Evolutionary conservation across 805 yeast species (phyloP).

Genomic region (Lachancea sp.): DNA sequence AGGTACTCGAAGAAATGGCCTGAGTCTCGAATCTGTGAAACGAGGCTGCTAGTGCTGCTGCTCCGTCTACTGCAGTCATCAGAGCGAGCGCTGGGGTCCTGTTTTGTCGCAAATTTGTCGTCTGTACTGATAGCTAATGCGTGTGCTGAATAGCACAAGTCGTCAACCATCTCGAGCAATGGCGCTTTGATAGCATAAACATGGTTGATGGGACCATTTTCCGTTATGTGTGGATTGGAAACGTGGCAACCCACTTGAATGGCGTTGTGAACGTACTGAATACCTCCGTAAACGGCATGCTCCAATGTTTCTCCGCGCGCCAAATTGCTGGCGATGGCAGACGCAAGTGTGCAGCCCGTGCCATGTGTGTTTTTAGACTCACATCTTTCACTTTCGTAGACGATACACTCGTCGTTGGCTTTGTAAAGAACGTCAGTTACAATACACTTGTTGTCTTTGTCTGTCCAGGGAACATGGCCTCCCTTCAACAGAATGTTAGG

Average conservation of each 20-base stretch:
- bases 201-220: slow-evolving; percentile 77
- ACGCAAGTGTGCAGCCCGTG: slow-evolving; percentile 83
- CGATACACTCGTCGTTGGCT: slow-evolving; percentile 33
- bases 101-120: not conserved
- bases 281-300: slow-evolving; percentile 48
- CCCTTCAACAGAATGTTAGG: slow-evolving; percentile 66
- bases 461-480: slow-evolving; percentile 57
- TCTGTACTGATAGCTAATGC: slow-evolving; percentile 4
- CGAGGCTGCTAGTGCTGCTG: slow-evolving; percentile 6
- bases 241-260: slow-evolving; percentile 41
- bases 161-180: slow-evolving; percentile 31
- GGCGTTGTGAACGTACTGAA: slow-evolving; percentile 63
- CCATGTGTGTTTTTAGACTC: slow-evolving; percentile 67
- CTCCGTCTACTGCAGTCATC: not conserved
- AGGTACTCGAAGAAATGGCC: slow-evolving; percentile 43
- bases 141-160: slow-evolving; percentile 28
- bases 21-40: slow-evolving; percentile 6
- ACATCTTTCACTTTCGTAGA: slow-evolving; percentile 43
- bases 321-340: slow-evolving; percentile 70
- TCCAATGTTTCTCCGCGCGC: slow-evolving; percentile 47
- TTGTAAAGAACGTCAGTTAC: slow-evolving; percentile 53
- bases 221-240: slow-evolving; percentile 34
- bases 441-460: slow-evolving; percentile 21
- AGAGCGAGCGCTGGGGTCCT: not conserved
- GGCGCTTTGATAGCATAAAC: slow-evolving; percentile 35